These are phyloP conservation scores for Jackrogersella multiformis DNA, from an alignment of 495 filamentous ascomycete species.

Conservation along the genomic window DNA sequence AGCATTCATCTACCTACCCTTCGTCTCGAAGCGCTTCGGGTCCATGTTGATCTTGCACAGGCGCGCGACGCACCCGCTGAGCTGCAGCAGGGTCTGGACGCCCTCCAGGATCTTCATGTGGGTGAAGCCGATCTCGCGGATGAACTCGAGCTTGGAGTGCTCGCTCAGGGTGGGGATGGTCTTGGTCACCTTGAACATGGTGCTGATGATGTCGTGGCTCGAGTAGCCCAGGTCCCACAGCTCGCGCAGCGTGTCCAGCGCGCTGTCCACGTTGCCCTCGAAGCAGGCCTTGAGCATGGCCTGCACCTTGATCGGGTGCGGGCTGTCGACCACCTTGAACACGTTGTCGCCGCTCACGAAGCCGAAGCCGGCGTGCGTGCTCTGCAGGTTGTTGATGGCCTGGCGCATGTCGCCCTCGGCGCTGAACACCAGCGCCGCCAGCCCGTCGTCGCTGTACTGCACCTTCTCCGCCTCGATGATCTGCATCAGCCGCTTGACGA, in stretches of 20 bases:
- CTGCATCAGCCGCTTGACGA: conserved; percentile 88
- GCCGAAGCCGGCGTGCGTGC: conserved; percentile 92
- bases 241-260: conserved; percentile 87
- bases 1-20: conserved; percentile 44
- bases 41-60: conserved; percentile 97
- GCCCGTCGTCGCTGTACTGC: conserved; percentile 89
- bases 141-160: conserved; percentile 93
- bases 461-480: conserved; percentile 90
- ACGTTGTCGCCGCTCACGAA: conserved; percentile 98
- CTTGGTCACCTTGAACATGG: conserved; percentile 99
- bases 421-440: conserved; percentile 94
- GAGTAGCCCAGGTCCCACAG: conserved; percentile 95
- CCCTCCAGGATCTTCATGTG: conserved; percentile 99
- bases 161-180: conserved; percentile 88
- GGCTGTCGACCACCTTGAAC: conserved; percentile 96
- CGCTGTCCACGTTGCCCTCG: conserved; percentile 87
- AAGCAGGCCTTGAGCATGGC: conserved; percentile 97
- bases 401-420: conserved; percentile 99
- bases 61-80: conserved; percentile 89
- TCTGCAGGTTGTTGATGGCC: conserved; percentile 98
- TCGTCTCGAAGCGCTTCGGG: conserved; percentile 77
- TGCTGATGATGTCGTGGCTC: conserved; percentile 96
- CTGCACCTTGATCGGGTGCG: conserved; percentile 97
- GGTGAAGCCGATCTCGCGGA: conserved; percentile 97
- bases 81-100: conserved; percentile 91